phyloP scores from a whole-genome alignment of 306 rosid species.

The Castanopsis chinensis region DNA sequence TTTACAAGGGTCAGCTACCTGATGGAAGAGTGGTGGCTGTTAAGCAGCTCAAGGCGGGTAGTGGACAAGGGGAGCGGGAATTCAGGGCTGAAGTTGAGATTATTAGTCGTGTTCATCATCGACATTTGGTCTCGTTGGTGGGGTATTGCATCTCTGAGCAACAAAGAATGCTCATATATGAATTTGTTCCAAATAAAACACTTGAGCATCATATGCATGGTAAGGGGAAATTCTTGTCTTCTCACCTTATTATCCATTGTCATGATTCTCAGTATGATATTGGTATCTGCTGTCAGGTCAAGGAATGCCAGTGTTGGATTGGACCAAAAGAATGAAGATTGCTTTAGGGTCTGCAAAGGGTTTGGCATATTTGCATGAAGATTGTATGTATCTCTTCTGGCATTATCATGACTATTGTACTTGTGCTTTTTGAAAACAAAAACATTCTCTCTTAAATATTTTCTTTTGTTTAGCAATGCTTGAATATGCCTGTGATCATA shows the following conservation, averaged over 20 bases:
- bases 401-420: neutral
- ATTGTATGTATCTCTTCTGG: slow-evolving; percentile 49
- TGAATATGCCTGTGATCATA: neutral
- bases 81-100: slow-evolving; percentile 89
- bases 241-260: neutral
- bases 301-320: slow-evolving; percentile 65
- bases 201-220: slow-evolving; percentile 90
- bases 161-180: slow-evolving; percentile 78
- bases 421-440: neutral
- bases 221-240: slow-evolving; percentile 35
- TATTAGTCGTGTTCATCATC: slow-evolving; percentile 86
- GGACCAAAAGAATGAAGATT: slow-evolving; percentile 75
- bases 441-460: neutral
- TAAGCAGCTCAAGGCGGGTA: slow-evolving; percentile 81
- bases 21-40: slow-evolving; percentile 78
- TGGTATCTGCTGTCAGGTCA: slow-evolving; percentile 38
- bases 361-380: slow-evolving; percentile 84
- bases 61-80: slow-evolving; percentile 94
- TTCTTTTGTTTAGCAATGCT: neutral
- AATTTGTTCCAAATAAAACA: slow-evolving; percentile 81
- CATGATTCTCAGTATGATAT: slow-evolving; percentile 3
- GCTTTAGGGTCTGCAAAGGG: slow-evolving; percentile 95
- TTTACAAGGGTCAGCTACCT: slow-evolving; percentile 67
- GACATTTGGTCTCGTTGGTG: slow-evolving; percentile 78
- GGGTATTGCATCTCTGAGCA: slow-evolving; percentile 79